Evolutionary conservation across 2,329 filamentous ascomycete species (phyloP).

Genomic region (Fusarium miscanthi): DNA sequence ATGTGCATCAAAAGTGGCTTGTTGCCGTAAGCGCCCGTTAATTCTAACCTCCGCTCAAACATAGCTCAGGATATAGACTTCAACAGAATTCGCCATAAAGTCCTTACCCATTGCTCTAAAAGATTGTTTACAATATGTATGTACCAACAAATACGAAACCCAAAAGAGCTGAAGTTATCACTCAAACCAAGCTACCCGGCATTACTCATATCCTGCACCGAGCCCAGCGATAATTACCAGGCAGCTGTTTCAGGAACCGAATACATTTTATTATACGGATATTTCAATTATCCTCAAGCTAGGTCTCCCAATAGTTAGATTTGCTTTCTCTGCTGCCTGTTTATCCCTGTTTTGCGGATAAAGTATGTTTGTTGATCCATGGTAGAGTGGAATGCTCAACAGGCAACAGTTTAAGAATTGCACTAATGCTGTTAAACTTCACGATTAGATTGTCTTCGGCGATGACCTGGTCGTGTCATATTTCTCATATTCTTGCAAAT

Average conservation of each 20-base stretch:
- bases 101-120: neutral
- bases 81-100: neutral
- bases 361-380: neutral
- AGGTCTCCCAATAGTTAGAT: neutral
- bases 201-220: neutral
- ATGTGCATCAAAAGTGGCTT: too few relatives aligned
- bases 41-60: neutral
- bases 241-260: slow-evolving; percentile 3
- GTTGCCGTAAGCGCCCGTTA: neutral
- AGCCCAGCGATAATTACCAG: neutral
- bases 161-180: neutral
- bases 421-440: neutral
- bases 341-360: neutral
- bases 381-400: neutral
- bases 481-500: neutral
- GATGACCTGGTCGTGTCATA: neutral
- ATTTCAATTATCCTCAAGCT: too few relatives aligned
- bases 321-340: slow-evolving; percentile 13
- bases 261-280: neutral
- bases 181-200: neutral
- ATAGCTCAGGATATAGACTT: neutral
- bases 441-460: too few relatives aligned
- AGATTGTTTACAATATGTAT: too few relatives aligned
- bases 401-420: neutral
- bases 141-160: neutral